A percentile compares a stretch with the other conserved stretches of the same genome.
These are phyloP conservation scores for Apiotrichum veenhuisii DNA, from an alignment of 1,284 basidiomycete species.

Conservation along the genomic window DNA sequence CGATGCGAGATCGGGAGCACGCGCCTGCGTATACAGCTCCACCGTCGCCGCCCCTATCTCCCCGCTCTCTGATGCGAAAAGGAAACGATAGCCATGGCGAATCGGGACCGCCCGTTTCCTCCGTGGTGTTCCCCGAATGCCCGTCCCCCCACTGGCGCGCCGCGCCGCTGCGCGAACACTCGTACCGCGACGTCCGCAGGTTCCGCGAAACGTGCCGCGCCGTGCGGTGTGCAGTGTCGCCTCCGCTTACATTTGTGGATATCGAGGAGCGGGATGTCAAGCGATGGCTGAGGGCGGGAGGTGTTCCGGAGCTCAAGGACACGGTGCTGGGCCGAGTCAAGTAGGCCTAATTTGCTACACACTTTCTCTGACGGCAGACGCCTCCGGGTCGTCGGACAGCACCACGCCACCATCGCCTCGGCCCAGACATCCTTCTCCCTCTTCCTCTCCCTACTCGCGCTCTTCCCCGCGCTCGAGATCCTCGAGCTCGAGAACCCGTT, in stretches of 20 bases:
- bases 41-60: not conserved
- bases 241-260: not conserved
- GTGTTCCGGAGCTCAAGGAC: not conserved
- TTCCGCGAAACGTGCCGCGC: slow-evolving; percentile 1
- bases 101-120: too few relatives aligned
- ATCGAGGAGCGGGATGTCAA: not conserved
- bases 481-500: slow-evolving; percentile 8
- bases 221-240: not conserved
- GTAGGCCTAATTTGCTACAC: not conserved
- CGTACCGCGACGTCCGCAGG: not conserved
- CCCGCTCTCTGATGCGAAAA: slow-evolving; percentile 1
- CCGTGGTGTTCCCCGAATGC: not conserved
- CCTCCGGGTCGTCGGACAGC: not conserved
- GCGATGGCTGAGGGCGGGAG: not conserved
- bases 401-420: not conserved
- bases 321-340: not conserved
- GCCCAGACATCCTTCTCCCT: not conserved
- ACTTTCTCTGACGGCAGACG: not conserved
- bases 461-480: not conserved
- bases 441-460: not conserved
- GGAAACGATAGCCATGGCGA: too few relatives aligned
- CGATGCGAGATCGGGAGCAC: not conserved
- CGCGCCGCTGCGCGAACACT: not conserved
- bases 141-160: not conserved
- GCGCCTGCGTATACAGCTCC: too few relatives aligned